phyloP scores from a whole-genome alignment of 495 filamentous ascomycete species.

The Hypoxylon subgilvum region DNA sequence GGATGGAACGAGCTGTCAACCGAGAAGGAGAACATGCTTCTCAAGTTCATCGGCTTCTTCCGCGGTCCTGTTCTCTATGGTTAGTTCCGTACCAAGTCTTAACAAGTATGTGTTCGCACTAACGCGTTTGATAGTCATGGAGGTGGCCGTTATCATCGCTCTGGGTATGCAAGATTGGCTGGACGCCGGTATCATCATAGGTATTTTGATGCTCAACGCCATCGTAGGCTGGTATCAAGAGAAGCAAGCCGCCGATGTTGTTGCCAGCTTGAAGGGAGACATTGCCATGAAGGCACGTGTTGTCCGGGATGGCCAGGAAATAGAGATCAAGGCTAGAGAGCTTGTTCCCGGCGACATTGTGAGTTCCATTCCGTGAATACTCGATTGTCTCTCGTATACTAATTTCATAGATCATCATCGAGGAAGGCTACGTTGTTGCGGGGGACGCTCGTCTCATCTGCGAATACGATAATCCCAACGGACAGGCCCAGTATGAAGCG shows the following conservation, averaged over 20 bases:
- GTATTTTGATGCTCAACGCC: constrained; percentile 77
- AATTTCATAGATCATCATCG: constrained; percentile 61
- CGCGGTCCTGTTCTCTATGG: constrained; percentile 82
- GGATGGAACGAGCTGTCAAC: constrained; percentile 77
- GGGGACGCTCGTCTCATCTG: constrained; percentile 78
- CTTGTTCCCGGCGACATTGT: constrained; percentile 81
- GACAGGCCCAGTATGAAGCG: constrained; percentile 70
- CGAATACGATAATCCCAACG: constrained; percentile 72
- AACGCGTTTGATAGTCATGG: constrained; percentile 67
- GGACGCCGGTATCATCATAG: constrained; percentile 81
- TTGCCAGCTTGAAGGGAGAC: constrained; percentile 78
- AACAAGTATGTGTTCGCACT: constrained; percentile 19
- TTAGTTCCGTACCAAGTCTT: constrained; percentile 47
- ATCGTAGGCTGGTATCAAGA: constrained; percentile 84
- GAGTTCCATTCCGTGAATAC: constrained; percentile 42
- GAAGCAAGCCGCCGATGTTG: constrained; percentile 83
- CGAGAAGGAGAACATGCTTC: constrained; percentile 78
- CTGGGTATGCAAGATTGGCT: constrained; percentile 81
- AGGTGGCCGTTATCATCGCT: constrained; percentile 78
- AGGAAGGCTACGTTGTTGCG: constrained; percentile 76
- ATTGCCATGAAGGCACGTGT: constrained; percentile 79
- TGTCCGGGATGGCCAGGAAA: constrained; percentile 72
- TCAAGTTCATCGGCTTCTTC: constrained; percentile 81
- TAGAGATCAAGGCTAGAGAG: constrained; percentile 76
- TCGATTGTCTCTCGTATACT: neutral